These are phyloP conservation scores for Trypanosoma caninum DNA, from an alignment of 208 protist genomes.

Conservation along the genomic window DNA sequence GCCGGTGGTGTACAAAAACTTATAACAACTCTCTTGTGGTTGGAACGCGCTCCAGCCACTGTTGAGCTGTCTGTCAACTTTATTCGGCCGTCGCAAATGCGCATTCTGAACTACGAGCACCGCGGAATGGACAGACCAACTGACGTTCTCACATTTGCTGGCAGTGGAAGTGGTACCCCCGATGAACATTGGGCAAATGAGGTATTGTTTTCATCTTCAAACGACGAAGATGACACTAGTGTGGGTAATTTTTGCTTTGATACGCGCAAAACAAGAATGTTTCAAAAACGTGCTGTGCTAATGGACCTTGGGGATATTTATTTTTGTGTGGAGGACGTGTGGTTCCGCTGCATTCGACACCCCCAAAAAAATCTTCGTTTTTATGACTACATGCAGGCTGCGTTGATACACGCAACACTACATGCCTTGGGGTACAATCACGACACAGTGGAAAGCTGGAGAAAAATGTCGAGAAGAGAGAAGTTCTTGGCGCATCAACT, in stretches of 20 bases:
- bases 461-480: slow-evolving; percentile 59
- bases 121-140: slow-evolving; percentile 49
- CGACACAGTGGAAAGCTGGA: slow-evolving; percentile 44
- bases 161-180: slow-evolving; percentile 28
- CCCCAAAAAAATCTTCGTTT: slow-evolving; percentile 53
- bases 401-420: slow-evolving; percentile 67
- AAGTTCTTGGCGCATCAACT: slow-evolving; percentile 46
- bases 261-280: not conserved
- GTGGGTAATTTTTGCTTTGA: not conserved
- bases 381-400: slow-evolving; percentile 52
- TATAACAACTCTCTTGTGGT: slow-evolving; percentile 31
- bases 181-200: slow-evolving; percentile 28
- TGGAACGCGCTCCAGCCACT: slow-evolving; percentile 42
- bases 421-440: slow-evolving; percentile 82
- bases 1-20: slow-evolving; percentile 22
- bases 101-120: slow-evolving; percentile 35
- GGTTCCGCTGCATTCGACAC: slow-evolving; percentile 22
- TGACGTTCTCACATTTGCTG: slow-evolving; percentile 79
- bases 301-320: slow-evolving; percentile 71
- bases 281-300: slow-evolving; percentile 21
- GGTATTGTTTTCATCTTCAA: slow-evolving; percentile 48
- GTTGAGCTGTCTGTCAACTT: slow-evolving; percentile 47
- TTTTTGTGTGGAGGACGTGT: slow-evolving; percentile 69
- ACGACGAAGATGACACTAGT: not conserved
- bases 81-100: slow-evolving; percentile 48